Percentiles rank a stretch among this genome's conserved stretches.
Evolutionary conservation across 495 filamentous ascomycete genomes (phyloP).

Genomic region (Copromyces sp.): DNA sequence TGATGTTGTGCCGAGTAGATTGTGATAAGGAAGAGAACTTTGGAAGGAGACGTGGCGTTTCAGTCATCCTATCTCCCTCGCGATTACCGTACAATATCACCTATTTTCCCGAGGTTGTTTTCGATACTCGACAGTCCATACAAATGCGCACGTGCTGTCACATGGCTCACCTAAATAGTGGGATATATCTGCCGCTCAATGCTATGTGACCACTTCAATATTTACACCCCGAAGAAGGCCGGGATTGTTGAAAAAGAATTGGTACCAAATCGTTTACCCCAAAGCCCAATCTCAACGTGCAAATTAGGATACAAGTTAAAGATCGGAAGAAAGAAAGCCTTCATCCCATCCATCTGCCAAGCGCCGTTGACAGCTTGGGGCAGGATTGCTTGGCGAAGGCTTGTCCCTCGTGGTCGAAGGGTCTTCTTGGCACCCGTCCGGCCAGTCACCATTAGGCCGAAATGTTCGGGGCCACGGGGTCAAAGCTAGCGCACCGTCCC

Average conservation of each 20-base stretch:
- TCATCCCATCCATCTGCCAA: slow-evolving; percentile 1
- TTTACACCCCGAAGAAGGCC: background rate
- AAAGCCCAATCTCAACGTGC: too few species aligned
- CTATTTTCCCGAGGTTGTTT: background rate
- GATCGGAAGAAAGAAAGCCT: background rate
- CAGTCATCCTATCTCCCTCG: background rate
- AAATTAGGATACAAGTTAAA: background rate
- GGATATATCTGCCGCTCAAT: background rate
- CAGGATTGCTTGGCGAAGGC: slow-evolving; percentile 17
- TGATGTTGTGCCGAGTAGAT: background rate
- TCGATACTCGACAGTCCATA: background rate
- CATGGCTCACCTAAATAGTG: background rate
- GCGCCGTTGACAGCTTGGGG: background rate
- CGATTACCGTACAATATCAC: background rate
- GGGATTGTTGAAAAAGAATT: background rate
- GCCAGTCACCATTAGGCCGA: slow-evolving; percentile 44
- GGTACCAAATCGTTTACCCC: too few species aligned
- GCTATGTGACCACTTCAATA: background rate
- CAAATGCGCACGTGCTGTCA: background rate
- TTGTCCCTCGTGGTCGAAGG: slow-evolving; percentile 11
- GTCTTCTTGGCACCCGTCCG: slow-evolving; percentile 9
- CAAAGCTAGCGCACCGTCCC: slow-evolving; percentile 8
- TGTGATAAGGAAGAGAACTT: background rate
- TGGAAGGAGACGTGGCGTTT: background rate
- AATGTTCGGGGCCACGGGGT: slow-evolving; percentile 31